Base-by-base conservation (phyloP, 371 early-diverging fungal genomes). In the Dichotomocladium elegans region DNA sequence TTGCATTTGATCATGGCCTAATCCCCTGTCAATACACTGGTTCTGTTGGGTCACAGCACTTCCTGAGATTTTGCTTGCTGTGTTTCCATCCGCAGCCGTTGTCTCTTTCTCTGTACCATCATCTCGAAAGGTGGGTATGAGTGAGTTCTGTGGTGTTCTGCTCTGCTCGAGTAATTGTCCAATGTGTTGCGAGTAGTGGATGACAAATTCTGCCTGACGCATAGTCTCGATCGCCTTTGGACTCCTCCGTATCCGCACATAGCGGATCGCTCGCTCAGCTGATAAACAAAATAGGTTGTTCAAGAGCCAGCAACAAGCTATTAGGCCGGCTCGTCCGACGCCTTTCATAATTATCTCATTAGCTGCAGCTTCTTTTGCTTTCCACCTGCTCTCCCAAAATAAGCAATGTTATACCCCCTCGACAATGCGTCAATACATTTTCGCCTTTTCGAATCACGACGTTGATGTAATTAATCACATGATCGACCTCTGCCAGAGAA, bases 351-450 rank as follows among this genome's bases (percentile, higher is more conserved):
- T n/a, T n/a, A n/a, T n/a, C 3, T 17, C 30, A 28, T 40, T 5
- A 14, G n/a, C 45, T n/a, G 17, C 15, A 26, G 24, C 22, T 17
- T 51, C 29, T 9, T 41, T 47, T 41, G 33, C 17, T 22, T 24
- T 35, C 19, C 41, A n/a, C n/a, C n/a, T n/a, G n/a, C n/a, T n/a
- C n/a, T n/a, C n/a, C n/a, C n/a, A n/a, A n/a, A n/a, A n/a, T n/a
- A n/a, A n/a, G n/a, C n/a, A n/a, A n/a, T n/a, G n/a, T n/a, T n/a
- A 21, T 70, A 85, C 90, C 91, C 55, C 90, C 92, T 52, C 91
- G 73, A 53, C 92, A 91, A 57, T 91, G 92, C 4, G 80, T 78
- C 43, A 91, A 64, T 0, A 90, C 83, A 57, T 82, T 81, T 25
- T 72, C 63, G 12, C 88, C 88, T 14, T 63, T 53, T 24, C 60